Conservation (phyloP, 331 rosid species). For the Quercus phellos region DNA sequence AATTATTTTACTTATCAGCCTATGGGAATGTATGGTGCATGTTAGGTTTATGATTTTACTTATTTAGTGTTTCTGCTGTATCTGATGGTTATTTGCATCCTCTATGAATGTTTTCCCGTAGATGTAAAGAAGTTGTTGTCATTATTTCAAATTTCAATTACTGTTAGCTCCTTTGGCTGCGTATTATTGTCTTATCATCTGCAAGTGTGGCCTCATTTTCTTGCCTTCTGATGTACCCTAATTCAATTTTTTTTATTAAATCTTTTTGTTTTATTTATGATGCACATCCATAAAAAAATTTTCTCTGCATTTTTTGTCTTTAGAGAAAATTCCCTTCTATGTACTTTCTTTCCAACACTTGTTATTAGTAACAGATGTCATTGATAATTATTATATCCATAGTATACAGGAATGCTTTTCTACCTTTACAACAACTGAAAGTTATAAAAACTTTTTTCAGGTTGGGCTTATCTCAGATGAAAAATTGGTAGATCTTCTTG, state of each 20-base stretch:
- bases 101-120: not conserved
- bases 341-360: not conserved
- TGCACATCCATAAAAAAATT: too few relatives aligned
- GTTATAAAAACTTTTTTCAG: conserved; percentile 41
- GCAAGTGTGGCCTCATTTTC: not conserved
- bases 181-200: not conserved
- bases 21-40: not conserved
- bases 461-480: conserved; percentile 99
- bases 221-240: not conserved
- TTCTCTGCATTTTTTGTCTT: not conserved
- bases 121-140: not conserved
- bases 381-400: not conserved
- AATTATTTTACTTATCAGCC: not conserved
- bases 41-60: not conserved
- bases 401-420: not conserved
- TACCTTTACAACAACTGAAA: conserved; percentile 2
- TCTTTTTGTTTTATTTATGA: too few relatives aligned
- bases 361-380: not conserved
- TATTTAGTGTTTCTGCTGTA: not conserved
- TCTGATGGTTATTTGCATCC: not conserved
- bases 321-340: not conserved
- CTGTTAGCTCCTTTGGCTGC: not conserved
- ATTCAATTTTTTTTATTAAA: not conserved
- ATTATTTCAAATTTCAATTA: not conserved
- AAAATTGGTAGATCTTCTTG: conserved; percentile 94